These are phyloP conservation scores for Camillea tinctor DNA, from an alignment of 2,329 filamentous ascomycete genomes.

Conservation along the genomic window DNA sequence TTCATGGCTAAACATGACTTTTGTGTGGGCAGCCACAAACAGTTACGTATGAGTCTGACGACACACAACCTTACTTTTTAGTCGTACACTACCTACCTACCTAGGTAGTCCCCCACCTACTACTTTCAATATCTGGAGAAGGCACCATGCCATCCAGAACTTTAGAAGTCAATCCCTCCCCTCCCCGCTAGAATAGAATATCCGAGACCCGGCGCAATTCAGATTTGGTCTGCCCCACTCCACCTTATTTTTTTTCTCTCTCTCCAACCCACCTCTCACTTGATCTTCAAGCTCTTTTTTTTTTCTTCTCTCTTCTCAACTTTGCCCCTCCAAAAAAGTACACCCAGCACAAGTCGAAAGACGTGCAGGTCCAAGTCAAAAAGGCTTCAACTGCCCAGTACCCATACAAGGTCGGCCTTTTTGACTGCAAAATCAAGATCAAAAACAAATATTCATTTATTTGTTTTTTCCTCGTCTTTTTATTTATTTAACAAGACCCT, in stretches of 20 bases:
- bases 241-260: slow-evolving; percentile 8
- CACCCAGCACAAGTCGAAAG: background rate
- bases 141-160: background rate
- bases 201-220: slow-evolving; percentile 16
- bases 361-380: slow-evolving; percentile 15
- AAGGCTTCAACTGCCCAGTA: slow-evolving; percentile 11
- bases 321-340: slow-evolving; percentile 15
- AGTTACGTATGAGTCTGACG: background rate
- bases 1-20: background rate
- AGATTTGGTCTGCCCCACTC: background rate
- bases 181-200: slow-evolving; percentile 10
- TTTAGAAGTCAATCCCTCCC: too few relatives aligned
- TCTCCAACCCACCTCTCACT: slow-evolving; percentile 21
- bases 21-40: background rate
- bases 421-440: background rate
- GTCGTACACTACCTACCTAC: background rate
- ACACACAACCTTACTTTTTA: background rate
- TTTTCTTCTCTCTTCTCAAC: slow-evolving; percentile 17
- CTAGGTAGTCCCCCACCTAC: background rate
- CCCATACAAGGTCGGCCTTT: slow-evolving; percentile 20
- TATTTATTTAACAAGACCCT: slow-evolving; percentile 1
- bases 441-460: background rate
- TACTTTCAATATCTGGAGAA: background rate
- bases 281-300: slow-evolving; percentile 26
- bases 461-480: too few relatives aligned